Percentiles rank a stretch among this genome's conserved stretches.
phyloP scores from a whole-genome alignment of 2,329 filamentous ascomycete species.

The Aspergillus transmontanensis region DNA sequence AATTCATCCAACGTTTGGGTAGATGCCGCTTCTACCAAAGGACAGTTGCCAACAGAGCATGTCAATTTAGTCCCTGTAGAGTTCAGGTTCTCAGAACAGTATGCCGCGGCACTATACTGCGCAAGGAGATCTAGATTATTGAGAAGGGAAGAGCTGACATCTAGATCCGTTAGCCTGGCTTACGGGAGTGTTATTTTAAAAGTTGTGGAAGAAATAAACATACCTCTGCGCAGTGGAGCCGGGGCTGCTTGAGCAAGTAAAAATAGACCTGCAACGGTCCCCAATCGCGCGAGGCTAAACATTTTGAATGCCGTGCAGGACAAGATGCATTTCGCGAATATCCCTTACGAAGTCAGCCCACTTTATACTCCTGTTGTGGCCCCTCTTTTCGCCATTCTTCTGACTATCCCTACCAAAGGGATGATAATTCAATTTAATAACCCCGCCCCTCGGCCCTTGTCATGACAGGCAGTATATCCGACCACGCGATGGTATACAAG shows the following conservation, averaged over 20 bases:
- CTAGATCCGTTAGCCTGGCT: background rate
- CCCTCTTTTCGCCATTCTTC: background rate
- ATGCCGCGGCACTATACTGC: slow-evolving; percentile 53
- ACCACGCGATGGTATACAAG: background rate
- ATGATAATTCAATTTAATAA: background rate
- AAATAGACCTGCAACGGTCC: slow-evolving; percentile 1
- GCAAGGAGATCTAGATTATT: slow-evolving; percentile 43
- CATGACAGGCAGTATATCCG: background rate
- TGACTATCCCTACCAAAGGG: background rate
- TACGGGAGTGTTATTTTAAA: background rate
- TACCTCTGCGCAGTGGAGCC: slow-evolving; percentile 10
- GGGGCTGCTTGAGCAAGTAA: slow-evolving; percentile 7
- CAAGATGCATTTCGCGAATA: background rate
- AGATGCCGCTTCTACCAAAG: slow-evolving; percentile 45
- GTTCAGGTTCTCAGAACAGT: slow-evolving; percentile 51
- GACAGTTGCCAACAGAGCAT: slow-evolving; percentile 49
- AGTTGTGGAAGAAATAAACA: background rate
- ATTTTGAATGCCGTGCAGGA: background rate
- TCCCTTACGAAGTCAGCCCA: background rate
- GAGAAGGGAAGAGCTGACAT: slow-evolving; percentile 5
- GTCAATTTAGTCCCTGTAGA: slow-evolving; percentile 41
- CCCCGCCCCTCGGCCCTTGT: background rate
- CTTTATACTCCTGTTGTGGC: background rate
- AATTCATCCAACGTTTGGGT: slow-evolving; percentile 49
- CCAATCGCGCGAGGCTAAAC: slow-evolving; percentile 1